A percentile compares a stretch with the other conserved stretches of the same genome.
Conservation (phyloP, 2,329 filamentous ascomycete species). For the Fusarium sp. region DNA sequence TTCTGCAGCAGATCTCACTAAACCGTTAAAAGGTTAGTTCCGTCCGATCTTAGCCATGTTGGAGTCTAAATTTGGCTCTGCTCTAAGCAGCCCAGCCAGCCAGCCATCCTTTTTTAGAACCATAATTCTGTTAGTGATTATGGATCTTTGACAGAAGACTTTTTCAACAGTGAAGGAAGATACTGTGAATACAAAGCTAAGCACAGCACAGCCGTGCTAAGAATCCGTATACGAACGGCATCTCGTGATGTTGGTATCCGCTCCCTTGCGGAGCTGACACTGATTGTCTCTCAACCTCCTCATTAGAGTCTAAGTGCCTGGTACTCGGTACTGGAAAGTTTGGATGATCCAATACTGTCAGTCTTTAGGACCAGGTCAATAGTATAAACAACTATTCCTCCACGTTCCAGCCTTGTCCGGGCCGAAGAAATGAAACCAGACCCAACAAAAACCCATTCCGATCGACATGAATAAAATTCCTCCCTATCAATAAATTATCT, state of each 20-base stretch:
- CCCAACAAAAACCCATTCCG: neutral
- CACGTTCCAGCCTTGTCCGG: constrained; percentile 24
- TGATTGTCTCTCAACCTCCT: constrained; percentile 8
- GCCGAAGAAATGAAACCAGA: constrained; percentile 6
- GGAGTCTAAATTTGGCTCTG: constrained; percentile 41
- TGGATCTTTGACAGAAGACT: constrained; percentile 8
- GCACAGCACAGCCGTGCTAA: neutral
- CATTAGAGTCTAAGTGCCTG: constrained; percentile 1
- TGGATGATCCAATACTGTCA: neutral
- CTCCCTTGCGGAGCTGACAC: constrained; percentile 14
- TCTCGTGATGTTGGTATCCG: neutral
- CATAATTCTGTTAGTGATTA: neutral
- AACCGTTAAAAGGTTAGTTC: constrained; percentile 10
- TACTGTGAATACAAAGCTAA: constrained; percentile 33
- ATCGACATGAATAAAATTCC: constrained; percentile 2
- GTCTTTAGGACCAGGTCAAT: constrained; percentile 1
- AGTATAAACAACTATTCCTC: constrained; percentile 13
- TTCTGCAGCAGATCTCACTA: neutral
- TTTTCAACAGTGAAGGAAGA: constrained; percentile 9
- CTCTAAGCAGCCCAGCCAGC: constrained; percentile 26
- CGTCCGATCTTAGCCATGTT: constrained; percentile 21
- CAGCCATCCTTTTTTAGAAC: constrained; percentile 24
- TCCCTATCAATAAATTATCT: constrained; percentile 18
- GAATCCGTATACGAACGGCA: neutral
- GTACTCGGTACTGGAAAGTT: constrained; percentile 12